A percentile compares a stretch with the other conserved stretches of the same genome.
These are phyloP conservation scores for Cordyceps fumosorosea DNA, from an alignment of 2,329 filamentous ascomycete species.

Conservation along the genomic window DNA sequence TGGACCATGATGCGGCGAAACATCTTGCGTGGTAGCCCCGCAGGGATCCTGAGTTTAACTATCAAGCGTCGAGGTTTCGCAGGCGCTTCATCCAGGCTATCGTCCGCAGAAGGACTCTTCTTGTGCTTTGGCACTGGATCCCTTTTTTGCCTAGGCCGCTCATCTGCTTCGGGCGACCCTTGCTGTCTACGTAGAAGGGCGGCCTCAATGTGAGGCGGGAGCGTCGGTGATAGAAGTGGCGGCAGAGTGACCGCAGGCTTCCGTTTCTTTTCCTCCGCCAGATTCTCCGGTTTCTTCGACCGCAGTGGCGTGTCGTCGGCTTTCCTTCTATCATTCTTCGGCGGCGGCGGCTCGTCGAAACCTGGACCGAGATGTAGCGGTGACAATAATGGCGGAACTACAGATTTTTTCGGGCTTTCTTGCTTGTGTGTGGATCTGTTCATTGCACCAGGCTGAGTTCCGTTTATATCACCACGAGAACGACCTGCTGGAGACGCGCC, in stretches of 20 bases:
- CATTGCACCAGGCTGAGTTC: slow-evolving; percentile 27
- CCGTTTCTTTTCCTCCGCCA: slow-evolving; percentile 30
- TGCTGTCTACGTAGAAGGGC: slow-evolving; percentile 29
- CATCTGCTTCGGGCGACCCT: slow-evolving; percentile 8
- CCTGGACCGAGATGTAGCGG: slow-evolving; percentile 43
- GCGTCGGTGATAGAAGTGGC: slow-evolving; percentile 47
- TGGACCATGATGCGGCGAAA: slow-evolving; percentile 42
- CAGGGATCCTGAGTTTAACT: slow-evolving; percentile 44
- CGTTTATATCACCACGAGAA: slow-evolving; percentile 35
- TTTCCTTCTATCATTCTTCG: slow-evolving; percentile 23
- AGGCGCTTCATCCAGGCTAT: slow-evolving; percentile 28
- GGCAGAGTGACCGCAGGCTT: slow-evolving; percentile 36
- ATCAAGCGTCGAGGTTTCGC: slow-evolving; percentile 26
- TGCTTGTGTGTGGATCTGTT: slow-evolving; percentile 33
- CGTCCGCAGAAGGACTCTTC: slow-evolving; percentile 19
- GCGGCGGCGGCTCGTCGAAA: slow-evolving; percentile 27
- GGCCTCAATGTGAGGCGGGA: slow-evolving; percentile 46
- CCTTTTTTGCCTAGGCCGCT: slow-evolving; percentile 14
- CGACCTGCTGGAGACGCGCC: slow-evolving; percentile 32
- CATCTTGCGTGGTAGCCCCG: slow-evolving; percentile 35
- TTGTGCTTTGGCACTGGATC: slow-evolving; percentile 19
- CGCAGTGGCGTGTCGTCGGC: slow-evolving; percentile 15
- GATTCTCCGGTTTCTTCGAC: slow-evolving; percentile 21
- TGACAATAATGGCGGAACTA: slow-evolving; percentile 47
- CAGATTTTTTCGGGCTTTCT: slow-evolving; percentile 31